Evolutionary conservation across 306 rosid species (phyloP).

Genomic region (Argentina anserina): DNA sequence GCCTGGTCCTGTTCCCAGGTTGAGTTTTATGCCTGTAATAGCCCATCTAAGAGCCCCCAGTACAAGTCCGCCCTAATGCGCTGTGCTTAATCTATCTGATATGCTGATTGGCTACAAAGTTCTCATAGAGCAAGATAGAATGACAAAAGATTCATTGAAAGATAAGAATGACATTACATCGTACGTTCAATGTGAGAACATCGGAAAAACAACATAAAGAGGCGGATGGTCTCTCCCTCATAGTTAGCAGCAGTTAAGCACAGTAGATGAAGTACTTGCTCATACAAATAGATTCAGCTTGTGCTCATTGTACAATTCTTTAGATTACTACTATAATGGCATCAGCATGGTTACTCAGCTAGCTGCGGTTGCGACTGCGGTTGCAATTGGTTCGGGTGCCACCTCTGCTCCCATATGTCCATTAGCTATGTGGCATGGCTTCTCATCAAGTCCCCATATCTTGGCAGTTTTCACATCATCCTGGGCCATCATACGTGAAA

Average conservation of each 20-base stretch:
- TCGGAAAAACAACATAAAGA: not conserved
- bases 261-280: constrained; percentile 1
- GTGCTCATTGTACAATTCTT: constrained; percentile 2
- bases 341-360: constrained; percentile 5
- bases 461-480: constrained; percentile 81
- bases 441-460: constrained; percentile 68
- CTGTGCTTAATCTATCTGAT: not conserved
- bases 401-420: constrained; percentile 46
- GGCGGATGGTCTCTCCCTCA: constrained; percentile 7
- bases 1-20: not conserved
- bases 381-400: constrained; percentile 37
- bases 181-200: not conserved
- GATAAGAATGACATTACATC: not conserved
- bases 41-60: not conserved
- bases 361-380: not conserved
- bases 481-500: constrained; percentile 61
- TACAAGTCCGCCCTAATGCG: not conserved
- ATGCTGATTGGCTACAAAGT: not conserved
- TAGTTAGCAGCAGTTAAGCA: not conserved
- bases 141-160: not conserved
- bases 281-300: constrained; percentile 1
- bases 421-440: constrained; percentile 32
- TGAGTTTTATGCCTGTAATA: not conserved
- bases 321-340: not conserved
- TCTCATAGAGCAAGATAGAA: not conserved